These are phyloP conservation scores for Annona cherimola DNA, from an alignment of 164 flowering plant species.

Conservation along the genomic window DNA sequence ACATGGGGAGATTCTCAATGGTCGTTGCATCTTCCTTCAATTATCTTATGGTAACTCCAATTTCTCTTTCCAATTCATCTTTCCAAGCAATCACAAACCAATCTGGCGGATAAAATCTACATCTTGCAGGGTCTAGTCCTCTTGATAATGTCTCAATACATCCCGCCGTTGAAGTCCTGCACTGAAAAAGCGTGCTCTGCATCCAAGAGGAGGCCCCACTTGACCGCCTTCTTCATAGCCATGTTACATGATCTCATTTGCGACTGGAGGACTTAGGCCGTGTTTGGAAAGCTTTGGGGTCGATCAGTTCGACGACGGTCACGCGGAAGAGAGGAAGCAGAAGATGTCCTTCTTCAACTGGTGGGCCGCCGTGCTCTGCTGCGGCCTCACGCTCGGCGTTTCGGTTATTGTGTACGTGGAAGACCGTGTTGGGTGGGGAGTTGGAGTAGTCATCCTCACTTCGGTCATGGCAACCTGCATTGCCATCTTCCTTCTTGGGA, in stretches of 20 bases:
- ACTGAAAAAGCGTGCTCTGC: constrained; percentile 25
- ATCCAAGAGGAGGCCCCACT: constrained; percentile 48
- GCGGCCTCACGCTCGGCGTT: constrained; percentile 66
- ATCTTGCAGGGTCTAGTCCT: constrained; percentile 61
- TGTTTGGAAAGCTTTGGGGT: constrained; percentile 91
- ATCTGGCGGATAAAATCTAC: not conserved
- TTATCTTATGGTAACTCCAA: constrained; percentile 57
- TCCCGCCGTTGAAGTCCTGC: constrained; percentile 56
- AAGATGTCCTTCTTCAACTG: constrained; percentile 93
- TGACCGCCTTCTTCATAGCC: constrained; percentile 55
- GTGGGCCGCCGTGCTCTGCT: constrained; percentile 73
- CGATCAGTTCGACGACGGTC: constrained; percentile 84
- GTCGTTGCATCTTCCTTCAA: constrained; percentile 50
- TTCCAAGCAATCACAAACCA: not conserved
- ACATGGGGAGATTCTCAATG: constrained; percentile 63
- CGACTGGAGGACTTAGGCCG: constrained; percentile 92
- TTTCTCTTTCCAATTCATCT: not conserved
- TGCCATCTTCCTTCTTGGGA: constrained; percentile 48
- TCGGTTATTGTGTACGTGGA: constrained; percentile 71
- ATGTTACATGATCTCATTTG: constrained; percentile 76
- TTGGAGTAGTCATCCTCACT: constrained; percentile 53
- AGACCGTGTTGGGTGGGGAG: constrained; percentile 77
- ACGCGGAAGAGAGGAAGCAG: constrained; percentile 55
- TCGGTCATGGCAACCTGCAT: constrained; percentile 49
- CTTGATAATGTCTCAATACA: constrained; percentile 48